phyloP scores from a whole-genome alignment of 345 rosid genomes.

The Anastatica hierochuntica region DNA sequence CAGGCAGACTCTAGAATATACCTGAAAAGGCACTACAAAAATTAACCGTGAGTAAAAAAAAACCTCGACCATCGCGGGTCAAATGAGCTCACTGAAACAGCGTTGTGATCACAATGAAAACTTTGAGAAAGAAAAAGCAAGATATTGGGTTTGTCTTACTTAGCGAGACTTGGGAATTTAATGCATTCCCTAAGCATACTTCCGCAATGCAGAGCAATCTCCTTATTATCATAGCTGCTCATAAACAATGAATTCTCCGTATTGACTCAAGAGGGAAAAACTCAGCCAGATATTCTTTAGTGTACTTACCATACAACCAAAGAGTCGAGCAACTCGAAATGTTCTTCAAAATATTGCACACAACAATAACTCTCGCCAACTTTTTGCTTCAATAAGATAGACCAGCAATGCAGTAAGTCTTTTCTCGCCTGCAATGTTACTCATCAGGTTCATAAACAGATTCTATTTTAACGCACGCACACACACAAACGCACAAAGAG shows the following conservation, averaged over 20 bases:
- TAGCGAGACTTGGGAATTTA: slow-evolving; percentile 81
- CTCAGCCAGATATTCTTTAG: neutral
- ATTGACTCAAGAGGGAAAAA: neutral
- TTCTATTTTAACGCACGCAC: neutral
- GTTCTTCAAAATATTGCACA: slow-evolving; percentile 74
- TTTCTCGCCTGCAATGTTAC: slow-evolving; percentile 59
- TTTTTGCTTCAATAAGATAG: slow-evolving; percentile 75
- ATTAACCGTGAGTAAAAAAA: slow-evolving; percentile 28
- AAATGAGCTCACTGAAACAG: neutral
- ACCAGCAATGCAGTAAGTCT: slow-evolving; percentile 87
- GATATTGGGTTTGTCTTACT: slow-evolving; percentile 47
- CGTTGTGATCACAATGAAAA: neutral
- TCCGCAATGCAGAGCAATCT: slow-evolving; percentile 85
- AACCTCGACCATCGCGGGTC: neutral
- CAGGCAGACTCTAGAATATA: slow-evolving; percentile 88
- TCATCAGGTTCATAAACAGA: neutral
- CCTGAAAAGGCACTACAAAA: slow-evolving; percentile 67
- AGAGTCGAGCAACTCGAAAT: slow-evolving; percentile 76
- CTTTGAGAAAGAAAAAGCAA: slow-evolving; percentile 4
- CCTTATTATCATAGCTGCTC: slow-evolving; percentile 92
- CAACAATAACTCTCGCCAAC: slow-evolving; percentile 57
- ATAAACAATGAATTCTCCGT: neutral
- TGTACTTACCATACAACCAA: slow-evolving; percentile 33
- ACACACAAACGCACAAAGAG: neutral
- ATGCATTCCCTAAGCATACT: slow-evolving; percentile 93